These are phyloP conservation scores for Zangia roseola DNA, from an alignment of 768 basidiomycete genomes.

Conservation along the genomic window DNA sequence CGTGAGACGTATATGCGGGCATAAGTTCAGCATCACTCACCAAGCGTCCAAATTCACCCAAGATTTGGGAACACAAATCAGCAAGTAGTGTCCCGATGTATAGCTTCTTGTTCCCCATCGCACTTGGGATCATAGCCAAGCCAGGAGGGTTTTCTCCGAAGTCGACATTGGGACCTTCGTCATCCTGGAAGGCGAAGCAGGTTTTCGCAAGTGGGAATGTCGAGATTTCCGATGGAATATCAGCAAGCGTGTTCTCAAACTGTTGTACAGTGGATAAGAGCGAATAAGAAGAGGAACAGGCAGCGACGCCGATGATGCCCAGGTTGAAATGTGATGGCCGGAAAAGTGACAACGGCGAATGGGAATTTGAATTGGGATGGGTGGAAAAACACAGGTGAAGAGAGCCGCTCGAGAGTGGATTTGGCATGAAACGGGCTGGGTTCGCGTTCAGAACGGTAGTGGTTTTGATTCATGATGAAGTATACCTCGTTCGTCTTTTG, in stretches of 20 bases:
- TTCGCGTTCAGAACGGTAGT: constrained; percentile 1
- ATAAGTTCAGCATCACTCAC: constrained; percentile 45
- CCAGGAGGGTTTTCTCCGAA: constrained; percentile 57
- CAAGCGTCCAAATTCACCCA: constrained; percentile 82
- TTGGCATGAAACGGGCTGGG: constrained; percentile 82
- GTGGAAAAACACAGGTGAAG: constrained; percentile 79
- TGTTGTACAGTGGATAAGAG: constrained; percentile 55
- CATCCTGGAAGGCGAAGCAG: constrained; percentile 84
- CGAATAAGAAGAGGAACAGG: constrained; percentile 56
- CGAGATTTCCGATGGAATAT: constrained; percentile 64
- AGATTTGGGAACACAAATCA: constrained; percentile 82
- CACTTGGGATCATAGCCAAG: constrained; percentile 75
- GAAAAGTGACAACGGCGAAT: constrained; percentile 68
- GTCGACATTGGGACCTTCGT: constrained; percentile 49
- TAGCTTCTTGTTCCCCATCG: constrained; percentile 84
- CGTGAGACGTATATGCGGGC: constrained; percentile 9
- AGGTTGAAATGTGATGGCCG: constrained; percentile 81
- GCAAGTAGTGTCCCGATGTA: constrained; percentile 89
- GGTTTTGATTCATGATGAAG: constrained; percentile 1
- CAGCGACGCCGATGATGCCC: constrained; percentile 85
- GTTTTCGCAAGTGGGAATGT: constrained; percentile 78
- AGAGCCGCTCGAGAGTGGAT: constrained; percentile 68
- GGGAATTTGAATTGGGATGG: constrained; percentile 70
- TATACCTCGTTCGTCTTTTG: constrained; percentile 74
- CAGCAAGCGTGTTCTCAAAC: constrained; percentile 62